Percentiles rank a stretch among this genome's conserved stretches.
Evolutionary conservation across 2,329 filamentous ascomycete genomes (phyloP).

Genomic region (Aotearoamyces nothofagi): DNA sequence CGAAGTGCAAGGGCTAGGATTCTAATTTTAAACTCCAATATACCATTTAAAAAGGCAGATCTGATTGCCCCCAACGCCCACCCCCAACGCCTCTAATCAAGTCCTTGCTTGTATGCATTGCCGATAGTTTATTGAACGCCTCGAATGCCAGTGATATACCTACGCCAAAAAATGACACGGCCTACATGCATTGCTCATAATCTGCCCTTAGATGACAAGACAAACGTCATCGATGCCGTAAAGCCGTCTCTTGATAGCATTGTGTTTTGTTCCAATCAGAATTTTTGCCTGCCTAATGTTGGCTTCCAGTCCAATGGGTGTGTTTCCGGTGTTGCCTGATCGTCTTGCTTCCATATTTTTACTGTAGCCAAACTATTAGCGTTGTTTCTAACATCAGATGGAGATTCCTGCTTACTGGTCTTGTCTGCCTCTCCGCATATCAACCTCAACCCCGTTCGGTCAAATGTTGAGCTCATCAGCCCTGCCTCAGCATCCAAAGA

Average conservation of each 20-base stretch:
- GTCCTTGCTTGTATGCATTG: too few species aligned
- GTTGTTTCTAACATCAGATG: neutral
- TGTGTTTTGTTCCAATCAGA: slow-evolving; percentile 31
- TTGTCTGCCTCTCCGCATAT: slow-evolving; percentile 96
- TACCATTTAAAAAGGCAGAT: too few species aligned
- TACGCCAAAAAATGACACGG: too few species aligned
- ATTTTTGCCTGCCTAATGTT: slow-evolving; percentile 62
- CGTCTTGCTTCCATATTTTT: slow-evolving; percentile 95
- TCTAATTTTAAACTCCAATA: too few species aligned
- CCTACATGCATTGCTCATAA: too few species aligned
- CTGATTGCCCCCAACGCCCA: too few species aligned
- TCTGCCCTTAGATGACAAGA: too few species aligned
- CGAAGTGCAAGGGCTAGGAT: slow-evolving; percentile 50
- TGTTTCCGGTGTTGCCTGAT: slow-evolving; percentile 76
- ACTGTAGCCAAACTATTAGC: slow-evolving; percentile 26
- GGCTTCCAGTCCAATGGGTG: slow-evolving; percentile 92
- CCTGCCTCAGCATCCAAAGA: slow-evolving; percentile 89
- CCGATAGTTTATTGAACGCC: too few species aligned
- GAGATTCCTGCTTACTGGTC: slow-evolving; percentile 43
- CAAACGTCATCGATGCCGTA: too few species aligned
- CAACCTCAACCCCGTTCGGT: slow-evolving; percentile 72
- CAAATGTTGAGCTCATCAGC: slow-evolving; percentile 88
- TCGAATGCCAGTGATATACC: too few species aligned
- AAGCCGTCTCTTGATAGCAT: too few species aligned
- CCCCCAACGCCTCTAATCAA: too few species aligned